Percentiles rank a stretch among this genome's conserved stretches.
Conservation (phyloP, 2,329 filamentous ascomycete genomes). For the Trichocomaceae sp. region DNA sequence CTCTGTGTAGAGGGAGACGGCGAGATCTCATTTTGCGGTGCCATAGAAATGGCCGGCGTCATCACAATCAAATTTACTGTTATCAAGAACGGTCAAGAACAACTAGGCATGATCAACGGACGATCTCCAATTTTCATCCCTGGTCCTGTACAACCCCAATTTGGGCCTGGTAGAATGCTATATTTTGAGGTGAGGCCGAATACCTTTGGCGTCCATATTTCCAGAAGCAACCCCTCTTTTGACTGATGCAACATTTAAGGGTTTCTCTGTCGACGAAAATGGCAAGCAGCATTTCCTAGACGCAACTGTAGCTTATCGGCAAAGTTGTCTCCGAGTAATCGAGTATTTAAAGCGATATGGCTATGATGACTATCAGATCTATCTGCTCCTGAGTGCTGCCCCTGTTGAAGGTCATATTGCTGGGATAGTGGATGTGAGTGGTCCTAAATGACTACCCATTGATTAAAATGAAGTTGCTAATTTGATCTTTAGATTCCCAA, state of each 20-base stretch:
- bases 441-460: too few relatives aligned
- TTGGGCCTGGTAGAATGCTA: conserved; percentile 71
- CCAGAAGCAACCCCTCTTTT: neutral
- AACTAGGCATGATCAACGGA: conserved; percentile 53
- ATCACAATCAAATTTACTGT: conserved; percentile 89
- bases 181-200: conserved; percentile 62
- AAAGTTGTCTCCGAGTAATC: conserved; percentile 70
- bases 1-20: conserved; percentile 66
- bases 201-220: too few relatives aligned
- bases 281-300: conserved; percentile 89
- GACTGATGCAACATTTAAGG: conserved; percentile 28
- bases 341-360: conserved; percentile 72
- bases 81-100: conserved; percentile 70
- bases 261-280: conserved; percentile 80
- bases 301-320: conserved; percentile 76
- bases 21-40: conserved; percentile 81
- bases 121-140: conserved; percentile 81
- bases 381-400: conserved; percentile 76
- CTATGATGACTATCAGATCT: conserved; percentile 70
- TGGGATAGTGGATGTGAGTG: conserved; percentile 64
- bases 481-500: conserved; percentile 59
- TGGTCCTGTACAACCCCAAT: conserved; percentile 81
- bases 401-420: conserved; percentile 84
- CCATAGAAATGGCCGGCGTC: conserved; percentile 88
- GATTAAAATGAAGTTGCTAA: neutral